phyloP scores from a whole-genome alignment of 441 rosid genomes.

The Euphorbia corollata region DNA sequence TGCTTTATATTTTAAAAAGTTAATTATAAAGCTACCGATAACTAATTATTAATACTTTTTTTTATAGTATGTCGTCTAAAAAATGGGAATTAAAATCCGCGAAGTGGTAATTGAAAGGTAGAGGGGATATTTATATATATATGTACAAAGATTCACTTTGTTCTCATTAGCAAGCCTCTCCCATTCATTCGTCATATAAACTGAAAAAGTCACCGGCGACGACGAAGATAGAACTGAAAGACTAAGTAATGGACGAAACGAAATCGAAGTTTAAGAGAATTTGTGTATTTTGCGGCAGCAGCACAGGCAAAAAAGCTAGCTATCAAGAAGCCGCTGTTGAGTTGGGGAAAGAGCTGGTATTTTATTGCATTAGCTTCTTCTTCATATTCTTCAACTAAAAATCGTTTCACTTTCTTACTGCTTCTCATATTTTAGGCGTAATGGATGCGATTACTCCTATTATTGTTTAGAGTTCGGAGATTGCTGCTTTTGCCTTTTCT shows the following conservation, averaged over 20 bases:
- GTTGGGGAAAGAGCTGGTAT: conserved; percentile 80
- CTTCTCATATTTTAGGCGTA: too few relatives aligned
- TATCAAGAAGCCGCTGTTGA: conserved; percentile 88
- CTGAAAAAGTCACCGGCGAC: too few relatives aligned
- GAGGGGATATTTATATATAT: conserved; percentile 2
- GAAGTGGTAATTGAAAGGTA: background rate
- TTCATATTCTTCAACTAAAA: conserved; percentile 5
- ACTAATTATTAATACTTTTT: too few relatives aligned
- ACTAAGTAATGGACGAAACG: conserved; percentile 43
- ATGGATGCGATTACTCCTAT: background rate
- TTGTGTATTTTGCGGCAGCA: conserved; percentile 92
- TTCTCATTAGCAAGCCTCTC: conserved; percentile 55
- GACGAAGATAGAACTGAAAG: too few relatives aligned
- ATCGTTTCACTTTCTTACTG: too few relatives aligned
- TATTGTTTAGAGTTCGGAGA: background rate
- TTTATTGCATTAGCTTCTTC: background rate
- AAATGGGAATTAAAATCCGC: conserved; percentile 10
- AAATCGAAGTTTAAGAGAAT: conserved; percentile 75
- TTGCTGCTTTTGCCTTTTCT: background rate
- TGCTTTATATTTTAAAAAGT: too few relatives aligned
- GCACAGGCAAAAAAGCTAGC: conserved; percentile 73
- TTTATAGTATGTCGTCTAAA: background rate
- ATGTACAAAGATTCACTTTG: conserved; percentile 34
- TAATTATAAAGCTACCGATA: too few relatives aligned
- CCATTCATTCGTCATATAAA: conserved; percentile 10